These are phyloP conservation scores for Abrus precatorius DNA, from an alignment of 306 rosid genomes.

Conservation along the genomic window DNA sequence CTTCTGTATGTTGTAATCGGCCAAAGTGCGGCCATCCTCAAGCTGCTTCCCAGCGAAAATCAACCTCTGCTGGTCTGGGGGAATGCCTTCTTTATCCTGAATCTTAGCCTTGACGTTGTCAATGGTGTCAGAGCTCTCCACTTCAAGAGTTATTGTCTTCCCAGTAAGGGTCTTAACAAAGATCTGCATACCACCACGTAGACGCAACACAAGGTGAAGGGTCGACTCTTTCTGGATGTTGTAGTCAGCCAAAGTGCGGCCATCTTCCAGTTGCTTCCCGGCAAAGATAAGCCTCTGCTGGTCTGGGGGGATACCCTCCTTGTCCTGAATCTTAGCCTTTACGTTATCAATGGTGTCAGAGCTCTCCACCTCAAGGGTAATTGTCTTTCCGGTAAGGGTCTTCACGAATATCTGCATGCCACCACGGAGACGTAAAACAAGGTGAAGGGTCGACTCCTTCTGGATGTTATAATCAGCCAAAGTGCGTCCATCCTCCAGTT, in stretches of 20 bases:
- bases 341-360: conserved; percentile 1
- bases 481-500: not conserved
- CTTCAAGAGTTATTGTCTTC: no score
- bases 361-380: not conserved
- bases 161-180: no score
- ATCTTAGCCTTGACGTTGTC: no score
- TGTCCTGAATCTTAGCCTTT: conserved; percentile 9
- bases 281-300: conserved; percentile 8
- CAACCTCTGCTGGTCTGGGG: no score
- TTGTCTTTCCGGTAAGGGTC: not conserved
- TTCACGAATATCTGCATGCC: conserved; percentile 1
- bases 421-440: not conserved
- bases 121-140: no score
- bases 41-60: no score
- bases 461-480: not conserved
- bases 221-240: conserved; percentile 5
- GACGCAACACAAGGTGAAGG: not conserved
- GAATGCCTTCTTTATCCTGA: no score
- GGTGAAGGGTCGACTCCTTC: not conserved
- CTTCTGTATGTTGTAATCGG: no score
- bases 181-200: not conserved
- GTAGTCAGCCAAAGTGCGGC: not conserved
- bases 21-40: no score
- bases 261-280: not conserved
- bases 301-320: not conserved